A percentile compares a stretch with the other conserved stretches of the same genome.
Evolutionary conservation across 2,329 filamentous ascomycete species (phyloP).

Genomic region (Fusarium floridanum): DNA sequence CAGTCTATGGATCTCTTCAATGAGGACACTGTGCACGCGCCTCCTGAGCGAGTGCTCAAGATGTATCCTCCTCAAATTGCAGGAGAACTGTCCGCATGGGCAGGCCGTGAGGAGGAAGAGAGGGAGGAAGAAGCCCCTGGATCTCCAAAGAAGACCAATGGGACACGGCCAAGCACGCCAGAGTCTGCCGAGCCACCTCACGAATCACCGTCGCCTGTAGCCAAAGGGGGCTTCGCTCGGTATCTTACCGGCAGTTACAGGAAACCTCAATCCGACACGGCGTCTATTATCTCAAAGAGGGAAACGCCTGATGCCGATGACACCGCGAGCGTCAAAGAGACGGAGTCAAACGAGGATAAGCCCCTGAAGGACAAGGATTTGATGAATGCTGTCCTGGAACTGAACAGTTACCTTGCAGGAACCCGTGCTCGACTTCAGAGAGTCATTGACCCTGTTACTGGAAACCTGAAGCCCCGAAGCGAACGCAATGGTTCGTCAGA

Average conservation of each 20-base stretch:
- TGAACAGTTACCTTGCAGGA: constrained; percentile 90
- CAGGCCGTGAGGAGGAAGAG: constrained; percentile 51
- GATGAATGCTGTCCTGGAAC: constrained; percentile 81
- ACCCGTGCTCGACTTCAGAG: constrained; percentile 77
- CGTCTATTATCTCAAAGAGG: constrained; percentile 71
- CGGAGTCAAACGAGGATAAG: constrained; percentile 60
- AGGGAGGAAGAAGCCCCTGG: constrained; percentile 52
- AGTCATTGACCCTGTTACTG: constrained; percentile 72
- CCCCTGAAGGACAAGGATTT: constrained; percentile 84
- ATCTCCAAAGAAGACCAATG: constrained; percentile 47
- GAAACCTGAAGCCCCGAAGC: constrained; percentile 67
- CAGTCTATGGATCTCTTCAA: constrained; percentile 91
- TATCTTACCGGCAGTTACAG: constrained; percentile 63
- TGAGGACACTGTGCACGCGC: constrained; percentile 85
- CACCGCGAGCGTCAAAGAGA: constrained; percentile 64
- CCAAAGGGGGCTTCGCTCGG: constrained; percentile 64
- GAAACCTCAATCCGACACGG: constrained; percentile 64
- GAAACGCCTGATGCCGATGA: constrained; percentile 67
- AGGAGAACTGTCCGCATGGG: constrained; percentile 78
- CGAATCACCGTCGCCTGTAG: constrained; percentile 54
- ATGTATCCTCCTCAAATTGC: constrained; percentile 88
- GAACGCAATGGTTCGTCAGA: constrained; percentile 60
- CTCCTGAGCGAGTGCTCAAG: constrained; percentile 87
- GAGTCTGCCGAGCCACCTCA: constrained; percentile 46
- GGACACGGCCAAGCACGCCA: constrained; percentile 44